Evolutionary conservation across 768 basidiomycete species (phyloP).

Genomic region (Coprinopsis strossmayeri): DNA sequence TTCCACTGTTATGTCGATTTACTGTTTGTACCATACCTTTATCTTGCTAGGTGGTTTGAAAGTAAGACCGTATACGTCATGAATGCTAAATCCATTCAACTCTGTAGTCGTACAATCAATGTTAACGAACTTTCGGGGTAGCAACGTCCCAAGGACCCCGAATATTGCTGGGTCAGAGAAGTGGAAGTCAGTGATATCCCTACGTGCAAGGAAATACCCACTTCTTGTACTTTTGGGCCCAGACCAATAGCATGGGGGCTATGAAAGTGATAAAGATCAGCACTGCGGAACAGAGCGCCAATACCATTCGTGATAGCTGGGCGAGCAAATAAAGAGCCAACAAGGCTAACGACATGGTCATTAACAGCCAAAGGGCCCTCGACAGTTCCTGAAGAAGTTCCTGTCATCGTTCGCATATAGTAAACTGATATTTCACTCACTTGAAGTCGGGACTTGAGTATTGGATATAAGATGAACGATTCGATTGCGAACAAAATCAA

Average conservation of each 20-base stretch:
- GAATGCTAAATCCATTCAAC: background rate
- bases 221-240: conserved; percentile 90
- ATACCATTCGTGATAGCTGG: conserved; percentile 48
- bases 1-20: background rate
- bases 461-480: conserved; percentile 77
- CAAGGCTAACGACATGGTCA: conserved; percentile 49
- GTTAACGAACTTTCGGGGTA: conserved; percentile 60
- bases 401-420: background rate
- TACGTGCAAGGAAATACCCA: conserved; percentile 27
- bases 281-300: conserved; percentile 42
- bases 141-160: conserved; percentile 90
- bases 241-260: conserved; percentile 69
- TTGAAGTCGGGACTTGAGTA: conserved; percentile 69
- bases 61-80: background rate
- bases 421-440: conserved; percentile 27
- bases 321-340: conserved; percentile 46
- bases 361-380: conserved; percentile 33
- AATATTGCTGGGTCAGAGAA: conserved; percentile 58
- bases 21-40: background rate
- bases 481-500: conserved; percentile 81
- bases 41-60: background rate
- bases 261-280: conserved; percentile 59
- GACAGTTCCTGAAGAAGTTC: conserved; percentile 37
- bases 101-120: too few relatives aligned
- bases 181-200: conserved; percentile 8